Evolutionary conservation across 305 asterid genomes (phyloP), one percentile per base, ranked within the genome.

Genomic region (Fraxinus xanthoxyloides): DNA sequence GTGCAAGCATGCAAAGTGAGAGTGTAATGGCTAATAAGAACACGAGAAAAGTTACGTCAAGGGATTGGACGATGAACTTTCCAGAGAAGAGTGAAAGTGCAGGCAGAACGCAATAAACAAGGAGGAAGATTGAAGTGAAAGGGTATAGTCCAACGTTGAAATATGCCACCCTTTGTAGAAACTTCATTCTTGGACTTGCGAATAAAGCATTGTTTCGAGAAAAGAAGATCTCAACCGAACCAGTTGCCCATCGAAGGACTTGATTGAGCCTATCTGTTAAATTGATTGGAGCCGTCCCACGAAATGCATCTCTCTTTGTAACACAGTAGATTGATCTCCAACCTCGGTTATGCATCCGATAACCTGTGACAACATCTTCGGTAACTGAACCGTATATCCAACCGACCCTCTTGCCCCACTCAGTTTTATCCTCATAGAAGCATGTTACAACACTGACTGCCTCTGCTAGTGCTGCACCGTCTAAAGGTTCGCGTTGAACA

Each of bases 201-300:
- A 92, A 88, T 0, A 95, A 74, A 0, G 97, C 99, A n/a, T 94
- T 95, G 91, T 95, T 95, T 1, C 95, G 76, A 0, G 99, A 95
- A 82, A 95, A 94, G 82, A 95, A 95, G 85, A 95, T 95, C 75
- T 95, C 98, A 8, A 95, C 98, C 0, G 99, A 95, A 2, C 98
- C 99, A 2, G 99, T 95, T 1, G 98, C 99, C 99, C 98, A 95
- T 3, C 99, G 88, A 7, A 95, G 95, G 21, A 95, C 99, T 87
- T 95, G 98, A 78, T 82, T 88, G 26, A 95, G 91, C 82, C 98
- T 86, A 76, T 95, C 99, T 0, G 99, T 95, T n/a, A 95, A 72
- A 51, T 94, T 95, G 54, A 95, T 95, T 26, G 99, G 98, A 0
- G 99, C 99, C 2, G 99, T 92, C 17, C 98, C 99, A 19, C 99